These are phyloP conservation scores for Zasmidium citrigriseum DNA, from an alignment of 2,329 filamentous ascomycete species.

Conservation along the genomic window DNA sequence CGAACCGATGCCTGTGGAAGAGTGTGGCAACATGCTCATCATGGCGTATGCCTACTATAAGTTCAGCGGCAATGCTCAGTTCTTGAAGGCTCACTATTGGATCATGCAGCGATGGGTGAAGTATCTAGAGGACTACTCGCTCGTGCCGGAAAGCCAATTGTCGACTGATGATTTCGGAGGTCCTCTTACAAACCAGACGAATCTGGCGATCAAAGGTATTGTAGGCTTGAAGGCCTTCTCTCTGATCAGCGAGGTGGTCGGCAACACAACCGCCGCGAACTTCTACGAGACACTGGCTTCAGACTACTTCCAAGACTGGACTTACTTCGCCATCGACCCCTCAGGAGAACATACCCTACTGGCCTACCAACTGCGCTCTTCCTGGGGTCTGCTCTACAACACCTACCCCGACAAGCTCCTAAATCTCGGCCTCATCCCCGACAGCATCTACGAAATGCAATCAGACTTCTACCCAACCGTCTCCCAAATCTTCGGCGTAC, in stretches of 20 bases:
- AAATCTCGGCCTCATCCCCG: slow-evolving; percentile 23
- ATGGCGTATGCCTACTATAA: slow-evolving; percentile 60
- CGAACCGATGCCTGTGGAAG: slow-evolving; percentile 49
- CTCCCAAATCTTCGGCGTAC: slow-evolving; percentile 29
- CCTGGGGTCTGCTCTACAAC: slow-evolving; percentile 32
- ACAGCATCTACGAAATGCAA: slow-evolving; percentile 32
- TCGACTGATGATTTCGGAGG: slow-evolving; percentile 59
- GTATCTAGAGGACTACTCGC: slow-evolving; percentile 53
- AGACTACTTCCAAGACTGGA: slow-evolving; percentile 8
- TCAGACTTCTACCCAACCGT: slow-evolving; percentile 30
- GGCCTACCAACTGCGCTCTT: slow-evolving; percentile 11
- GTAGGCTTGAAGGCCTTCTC: slow-evolving; percentile 38
- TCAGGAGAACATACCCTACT: slow-evolving; percentile 8
- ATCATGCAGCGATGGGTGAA: slow-evolving; percentile 56
- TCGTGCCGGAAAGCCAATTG: slow-evolving; percentile 57
- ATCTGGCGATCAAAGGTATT: slow-evolving; percentile 27
- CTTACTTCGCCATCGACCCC: slow-evolving; percentile 8
- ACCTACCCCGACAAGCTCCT: slow-evolving; percentile 32
- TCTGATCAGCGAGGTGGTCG: slow-evolving; percentile 6
- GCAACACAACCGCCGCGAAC: not conserved
- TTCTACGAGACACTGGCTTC: not conserved
- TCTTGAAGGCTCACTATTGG: slow-evolving; percentile 50
- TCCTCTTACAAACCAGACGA: slow-evolving; percentile 48
- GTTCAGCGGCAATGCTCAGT: slow-evolving; percentile 48
- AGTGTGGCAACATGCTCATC: slow-evolving; percentile 56